Evolutionary conservation across 129 eudicot genomes (phyloP), one percentile per base, ranked within the genome.

Genomic region (Flaveria robusta): DNA sequence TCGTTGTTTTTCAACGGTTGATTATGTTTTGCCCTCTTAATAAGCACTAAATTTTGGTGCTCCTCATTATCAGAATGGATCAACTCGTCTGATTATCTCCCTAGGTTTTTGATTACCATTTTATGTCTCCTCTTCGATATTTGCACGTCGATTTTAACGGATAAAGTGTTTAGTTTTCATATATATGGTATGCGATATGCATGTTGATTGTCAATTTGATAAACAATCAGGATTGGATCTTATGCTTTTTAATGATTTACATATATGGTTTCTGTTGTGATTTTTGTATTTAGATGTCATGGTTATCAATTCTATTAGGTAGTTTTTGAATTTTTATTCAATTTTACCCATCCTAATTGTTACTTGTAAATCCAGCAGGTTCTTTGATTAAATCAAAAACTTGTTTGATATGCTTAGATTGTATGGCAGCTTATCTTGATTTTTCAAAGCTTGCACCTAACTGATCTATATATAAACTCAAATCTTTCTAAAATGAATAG

Each of bases 131-230:
- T 47, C n/a, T 47, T 47, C 1, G 1, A 34, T 66, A 66, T 66
- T 39, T 66, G 31, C 27, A 46, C 59, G 74, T 69, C 74, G 64
- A 2, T 56, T 9, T 13, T 56, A 56, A 56, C 64, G 14, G 66
- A 8, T 4, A 26, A 60, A 13, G 9, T 60, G 7, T 26, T 14
- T 26, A 12, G 8, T 60, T 24, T 26, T 3, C 0, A 13, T 23
- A 20, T 55, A 18, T 5, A 11, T 18, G 66, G 6, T 56, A 56
- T 56, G 64, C 39, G 39, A 0, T 34, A 34, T 34, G 39, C 15
- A 6, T 14, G 41, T 64, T 64, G 69, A 4, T 16, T 64, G 69
- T 29, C 45, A 15, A 6, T 31, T 64, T 14, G 4, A 29, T 29
- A 7, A 64, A 43, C 46, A 29, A 31, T 64, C 69, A 16, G 45